Evolutionary conservation across 2,329 filamentous ascomycete species (phyloP).

Genomic region (Monosporascus sp.): DNA sequence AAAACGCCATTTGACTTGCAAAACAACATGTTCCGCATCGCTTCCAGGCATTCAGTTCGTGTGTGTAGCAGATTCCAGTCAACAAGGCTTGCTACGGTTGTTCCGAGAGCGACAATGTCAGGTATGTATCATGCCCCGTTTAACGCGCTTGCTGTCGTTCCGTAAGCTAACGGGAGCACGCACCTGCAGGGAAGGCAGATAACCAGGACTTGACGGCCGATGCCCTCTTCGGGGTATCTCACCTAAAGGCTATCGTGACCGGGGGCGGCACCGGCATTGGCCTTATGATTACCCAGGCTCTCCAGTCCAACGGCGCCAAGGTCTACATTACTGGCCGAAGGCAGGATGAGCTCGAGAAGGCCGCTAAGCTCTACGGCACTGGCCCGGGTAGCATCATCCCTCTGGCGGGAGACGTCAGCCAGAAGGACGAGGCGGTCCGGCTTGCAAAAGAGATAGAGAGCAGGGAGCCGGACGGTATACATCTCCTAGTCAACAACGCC

Average conservation of each 20-base stretch:
- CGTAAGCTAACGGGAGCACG: too few species aligned
- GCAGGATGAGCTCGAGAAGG: too few species aligned
- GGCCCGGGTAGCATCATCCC: conserved; percentile 4
- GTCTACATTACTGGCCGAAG: too few species aligned
- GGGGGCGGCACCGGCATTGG: conserved; percentile 9
- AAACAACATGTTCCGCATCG: too few species aligned
- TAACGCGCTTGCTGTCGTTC: too few species aligned
- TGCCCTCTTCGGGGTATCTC: conserved; percentile 4
- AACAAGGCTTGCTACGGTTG: too few species aligned
- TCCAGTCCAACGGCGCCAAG: background rate
- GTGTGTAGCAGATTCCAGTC: too few species aligned
- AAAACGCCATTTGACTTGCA: too few species aligned
- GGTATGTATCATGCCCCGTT: too few species aligned
- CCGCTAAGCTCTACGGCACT: conserved; percentile 2
- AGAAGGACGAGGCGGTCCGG: conserved; percentile 40
- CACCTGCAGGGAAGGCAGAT: background rate
- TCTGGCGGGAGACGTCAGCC: conserved; percentile 12
- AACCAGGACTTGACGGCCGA: conserved; percentile 2
- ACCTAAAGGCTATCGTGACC: conserved; percentile 8
- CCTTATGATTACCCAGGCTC: conserved; percentile 9
- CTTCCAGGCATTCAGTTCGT: too few species aligned
- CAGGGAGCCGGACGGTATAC: conserved; percentile 45
- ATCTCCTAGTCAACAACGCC: conserved; percentile 46
- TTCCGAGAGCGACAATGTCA: too few species aligned
- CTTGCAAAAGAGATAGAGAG: conserved; percentile 45